Percentiles rank a stretch among this genome's conserved stretches.
Conservation (phyloP, 2,329 filamentous ascomycete species). For the Parastagonospora avenae region DNA sequence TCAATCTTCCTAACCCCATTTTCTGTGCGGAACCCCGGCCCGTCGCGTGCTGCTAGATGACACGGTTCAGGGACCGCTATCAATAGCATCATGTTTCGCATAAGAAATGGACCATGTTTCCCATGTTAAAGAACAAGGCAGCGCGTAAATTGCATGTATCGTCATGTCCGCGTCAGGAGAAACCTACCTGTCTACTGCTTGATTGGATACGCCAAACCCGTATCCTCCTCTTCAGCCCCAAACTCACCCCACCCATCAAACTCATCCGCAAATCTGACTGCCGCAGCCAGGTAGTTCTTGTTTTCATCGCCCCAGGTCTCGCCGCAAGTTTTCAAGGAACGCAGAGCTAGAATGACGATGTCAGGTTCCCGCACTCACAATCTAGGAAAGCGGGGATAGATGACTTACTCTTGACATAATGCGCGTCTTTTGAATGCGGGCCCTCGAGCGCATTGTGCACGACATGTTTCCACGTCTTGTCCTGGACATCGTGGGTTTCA, state of each 20-base stretch:
- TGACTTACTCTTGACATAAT: constrained; percentile 77
- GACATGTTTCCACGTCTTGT: constrained; percentile 77
- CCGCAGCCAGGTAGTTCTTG: constrained; percentile 68
- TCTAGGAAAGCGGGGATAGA: neutral
- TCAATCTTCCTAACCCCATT: too few relatives aligned
- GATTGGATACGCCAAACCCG: constrained; percentile 28
- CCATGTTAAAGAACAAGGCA: too few relatives aligned
- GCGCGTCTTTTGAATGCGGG: constrained; percentile 71
- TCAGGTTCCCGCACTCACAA: constrained; percentile 12
- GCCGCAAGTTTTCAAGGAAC: constrained; percentile 75
- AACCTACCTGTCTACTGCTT: constrained; percentile 1
- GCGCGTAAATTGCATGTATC: too few relatives aligned
- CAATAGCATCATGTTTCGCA: too few relatives aligned
- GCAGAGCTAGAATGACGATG: constrained; percentile 58
- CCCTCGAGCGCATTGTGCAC: constrained; percentile 72
- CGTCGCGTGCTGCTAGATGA: too few relatives aligned
- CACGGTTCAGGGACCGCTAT: too few relatives aligned
- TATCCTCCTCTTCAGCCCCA: constrained; percentile 34
- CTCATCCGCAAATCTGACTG: constrained; percentile 73
- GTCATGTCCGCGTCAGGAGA: neutral
- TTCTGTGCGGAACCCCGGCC: too few relatives aligned
- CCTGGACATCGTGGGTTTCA: constrained; percentile 62
- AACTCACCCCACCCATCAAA: constrained; percentile 71
- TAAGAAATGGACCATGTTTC: too few relatives aligned
- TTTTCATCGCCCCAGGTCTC: constrained; percentile 72